Evolutionary conservation across 2,329 filamentous ascomycete species (phyloP).

Genomic region (Fusarium dlaminii): DNA sequence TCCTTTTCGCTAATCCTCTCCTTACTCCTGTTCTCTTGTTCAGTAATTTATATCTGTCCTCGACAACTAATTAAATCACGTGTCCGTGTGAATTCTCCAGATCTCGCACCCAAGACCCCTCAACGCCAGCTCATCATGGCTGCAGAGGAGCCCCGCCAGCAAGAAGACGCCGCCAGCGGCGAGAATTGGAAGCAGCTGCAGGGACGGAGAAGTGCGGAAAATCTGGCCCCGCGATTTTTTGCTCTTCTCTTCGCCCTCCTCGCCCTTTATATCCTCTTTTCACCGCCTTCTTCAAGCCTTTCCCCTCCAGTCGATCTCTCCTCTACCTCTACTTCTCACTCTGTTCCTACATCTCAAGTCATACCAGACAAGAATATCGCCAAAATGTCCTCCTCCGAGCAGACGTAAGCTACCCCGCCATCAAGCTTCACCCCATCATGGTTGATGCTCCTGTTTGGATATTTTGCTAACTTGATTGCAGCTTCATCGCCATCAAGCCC

Average conservation of each 20-base stretch:
- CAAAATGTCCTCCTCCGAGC: slow-evolving; percentile 79
- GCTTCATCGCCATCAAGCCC: slow-evolving; percentile 99
- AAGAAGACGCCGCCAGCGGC: slow-evolving; percentile 45
- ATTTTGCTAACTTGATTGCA: slow-evolving; percentile 54
- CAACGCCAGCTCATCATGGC: slow-evolving; percentile 45
- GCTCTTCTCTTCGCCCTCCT: slow-evolving; percentile 51
- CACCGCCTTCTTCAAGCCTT: slow-evolving; percentile 43
- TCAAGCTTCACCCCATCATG: slow-evolving; percentile 8
- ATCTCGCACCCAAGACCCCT: slow-evolving; percentile 30
- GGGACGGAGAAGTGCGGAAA: slow-evolving; percentile 47
- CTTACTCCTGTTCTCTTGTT: neutral
- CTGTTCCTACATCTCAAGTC: slow-evolving; percentile 44
- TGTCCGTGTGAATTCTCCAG: slow-evolving; percentile 39
- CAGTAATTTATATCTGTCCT: slow-evolving; percentile 5
- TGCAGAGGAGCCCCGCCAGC: slow-evolving; percentile 48
- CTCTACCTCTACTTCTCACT: slow-evolving; percentile 34
- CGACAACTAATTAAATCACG: slow-evolving; percentile 31
- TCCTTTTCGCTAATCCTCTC: neutral
- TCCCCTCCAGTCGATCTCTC: slow-evolving; percentile 45
- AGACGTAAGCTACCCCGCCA: slow-evolving; percentile 75
- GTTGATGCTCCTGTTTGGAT: slow-evolving; percentile 31
- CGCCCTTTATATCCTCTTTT: slow-evolving; percentile 50
- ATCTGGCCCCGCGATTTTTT: slow-evolving; percentile 57
- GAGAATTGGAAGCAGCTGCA: slow-evolving; percentile 36
- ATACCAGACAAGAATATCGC: slow-evolving; percentile 44